These are phyloP conservation scores for Mycena kentingensis DNA, from an alignment of 768 basidiomycete genomes.

Conservation along the genomic window DNA sequence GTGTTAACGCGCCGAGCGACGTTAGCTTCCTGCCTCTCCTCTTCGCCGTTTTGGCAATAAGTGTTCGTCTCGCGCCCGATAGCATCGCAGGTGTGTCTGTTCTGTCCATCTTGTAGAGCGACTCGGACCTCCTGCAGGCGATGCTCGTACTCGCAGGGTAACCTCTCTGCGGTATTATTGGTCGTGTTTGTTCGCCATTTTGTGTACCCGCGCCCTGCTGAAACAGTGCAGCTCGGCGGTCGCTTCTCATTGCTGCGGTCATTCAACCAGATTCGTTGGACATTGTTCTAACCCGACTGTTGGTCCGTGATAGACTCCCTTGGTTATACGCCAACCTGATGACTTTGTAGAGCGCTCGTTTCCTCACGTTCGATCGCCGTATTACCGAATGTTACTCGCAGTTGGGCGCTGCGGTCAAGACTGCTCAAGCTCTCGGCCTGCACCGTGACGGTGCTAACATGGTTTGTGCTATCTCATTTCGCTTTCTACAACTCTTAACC, in stretches of 20 bases:
- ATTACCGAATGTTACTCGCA: slow-evolving; percentile 98
- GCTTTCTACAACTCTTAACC: neutral
- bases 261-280: slow-evolving; percentile 92
- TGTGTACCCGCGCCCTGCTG: slow-evolving; percentile 11
- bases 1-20: slow-evolving; percentile 64
- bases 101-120: too few relatives aligned
- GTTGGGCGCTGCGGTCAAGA: slow-evolving; percentile 87
- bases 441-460: slow-evolving; percentile 87
- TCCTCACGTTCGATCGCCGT: slow-evolving; percentile 72
- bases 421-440: slow-evolving; percentile 90
- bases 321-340: slow-evolving; percentile 37
- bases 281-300: slow-evolving; percentile 86
- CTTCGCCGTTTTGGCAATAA: slow-evolving; percentile 89
- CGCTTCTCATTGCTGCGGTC: slow-evolving; percentile 87
- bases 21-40: slow-evolving; percentile 88
- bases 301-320: slow-evolving; percentile 65
- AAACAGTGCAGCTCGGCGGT: slow-evolving; percentile 66
- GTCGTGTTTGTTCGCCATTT: slow-evolving; percentile 71
- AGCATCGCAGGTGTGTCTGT: too few relatives aligned
- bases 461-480: slow-evolving; percentile 43
- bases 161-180: slow-evolving; percentile 92
- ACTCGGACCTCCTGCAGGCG: too few relatives aligned
- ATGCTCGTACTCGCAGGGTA: slow-evolving; percentile 70
- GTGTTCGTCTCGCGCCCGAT: slow-evolving; percentile 84
- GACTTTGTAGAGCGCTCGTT: slow-evolving; percentile 49